Base-by-base conservation (phyloP, 1,284 basidiomycete species). In the Athelia psychrophila region DNA sequence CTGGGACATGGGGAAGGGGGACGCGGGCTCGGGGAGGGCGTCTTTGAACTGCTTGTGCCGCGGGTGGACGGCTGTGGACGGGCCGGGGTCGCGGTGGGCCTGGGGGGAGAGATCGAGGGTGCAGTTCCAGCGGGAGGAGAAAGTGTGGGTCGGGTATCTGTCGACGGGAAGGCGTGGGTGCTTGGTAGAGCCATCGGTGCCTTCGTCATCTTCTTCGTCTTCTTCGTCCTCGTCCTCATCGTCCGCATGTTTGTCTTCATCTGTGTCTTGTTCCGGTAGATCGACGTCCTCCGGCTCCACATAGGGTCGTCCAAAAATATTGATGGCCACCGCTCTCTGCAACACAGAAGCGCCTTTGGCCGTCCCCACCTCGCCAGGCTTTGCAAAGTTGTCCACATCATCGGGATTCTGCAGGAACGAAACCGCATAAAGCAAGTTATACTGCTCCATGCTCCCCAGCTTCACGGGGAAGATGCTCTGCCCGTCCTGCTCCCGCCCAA, bases 71-170 rank as follows among this genome's bases (percentile, higher is more conserved):
- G 49, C 69, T 67, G 45, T 44, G 23, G 42, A 32, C 30, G 35
- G 46, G 12, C 45, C 35, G 16, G 55, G 57, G 44, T 64, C 64
- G 46, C 64, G 63, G 27, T 54, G 56, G 25, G 59, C 64, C 47
- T 65, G 65, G 13, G 81, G 71, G 1, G 87, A 77, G 12, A 95
- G 75, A 63, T 95, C 91, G 25, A 96, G 81, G 1, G 88, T 73
- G 56, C 91, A 93, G 59, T 93, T 95, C 93, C 93, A 95, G 22
- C 86, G 75, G 0, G 91, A 93, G 1, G 84, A 81, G 67, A 95
- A 95, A 0, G 80, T 73, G 6, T 71, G 70, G 0, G 93, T 91
- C 0, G 88, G 88, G 58, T 83, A 89, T 42, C n/a, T 18, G 9
- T 6, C n/a, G 0, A 69, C 60, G 61, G 52, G 3, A 62, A 56